These are phyloP conservation scores for Cnidoscolus chayamansa DNA, from an alignment of 441 rosid species.

Conservation along the genomic window DNA sequence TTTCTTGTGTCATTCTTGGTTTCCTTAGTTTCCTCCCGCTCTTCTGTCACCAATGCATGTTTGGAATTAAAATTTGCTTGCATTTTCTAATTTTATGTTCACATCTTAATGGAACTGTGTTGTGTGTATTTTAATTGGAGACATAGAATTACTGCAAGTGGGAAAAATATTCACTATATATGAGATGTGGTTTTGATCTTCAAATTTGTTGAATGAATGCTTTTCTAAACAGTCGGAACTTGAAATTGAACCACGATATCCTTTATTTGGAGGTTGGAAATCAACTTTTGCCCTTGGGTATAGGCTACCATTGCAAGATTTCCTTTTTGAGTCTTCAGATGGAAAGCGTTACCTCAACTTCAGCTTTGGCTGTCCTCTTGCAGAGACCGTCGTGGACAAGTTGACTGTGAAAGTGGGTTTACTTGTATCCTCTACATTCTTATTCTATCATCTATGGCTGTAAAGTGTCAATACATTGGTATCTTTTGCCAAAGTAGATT, in stretches of 20 bases:
- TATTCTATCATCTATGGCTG: conserved; percentile 15
- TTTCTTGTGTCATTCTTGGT: not conserved
- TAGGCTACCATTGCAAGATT: conserved; percentile 83
- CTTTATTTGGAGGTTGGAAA: conserved; percentile 98
- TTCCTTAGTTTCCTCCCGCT: not conserved
- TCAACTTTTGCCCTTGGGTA: conserved; percentile 89
- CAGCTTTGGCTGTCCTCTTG: conserved; percentile 91
- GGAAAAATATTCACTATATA: not conserved
- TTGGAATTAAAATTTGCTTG: not conserved
- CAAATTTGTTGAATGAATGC: conserved; percentile 19
- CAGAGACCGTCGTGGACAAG: conserved; percentile 83
- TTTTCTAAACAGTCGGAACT: conserved; percentile 77
- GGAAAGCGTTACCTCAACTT: conserved; percentile 94
- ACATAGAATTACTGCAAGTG: not conserved
- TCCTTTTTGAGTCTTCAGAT: conserved; percentile 80
- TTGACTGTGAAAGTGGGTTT: conserved; percentile 74
- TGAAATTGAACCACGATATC: conserved; percentile 94
- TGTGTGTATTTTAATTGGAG: conserved; percentile 1
- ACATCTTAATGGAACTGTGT: not conserved
- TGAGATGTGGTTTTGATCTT: conserved; percentile 4
- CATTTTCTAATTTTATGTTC: conserved; percentile 10
- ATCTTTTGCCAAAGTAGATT: conserved; percentile 14
- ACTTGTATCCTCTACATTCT: conserved; percentile 9
- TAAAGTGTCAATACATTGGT: conserved; percentile 2
- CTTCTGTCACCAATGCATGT: not conserved